Base-by-base conservation (phyloP, 176 grass and related monocot genomes). In the Eleusine coracana region DNA sequence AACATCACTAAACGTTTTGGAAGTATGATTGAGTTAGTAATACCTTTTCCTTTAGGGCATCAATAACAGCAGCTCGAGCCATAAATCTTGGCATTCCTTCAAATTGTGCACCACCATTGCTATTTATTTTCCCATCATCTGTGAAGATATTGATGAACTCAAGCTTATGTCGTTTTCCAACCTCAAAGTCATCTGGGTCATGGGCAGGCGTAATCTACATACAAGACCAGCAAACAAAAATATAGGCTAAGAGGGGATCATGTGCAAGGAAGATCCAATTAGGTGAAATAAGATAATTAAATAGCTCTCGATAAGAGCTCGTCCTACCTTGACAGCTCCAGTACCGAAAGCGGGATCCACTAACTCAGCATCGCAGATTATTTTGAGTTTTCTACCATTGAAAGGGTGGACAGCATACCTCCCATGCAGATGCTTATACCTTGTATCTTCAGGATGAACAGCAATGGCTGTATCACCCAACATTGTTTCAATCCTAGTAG, bases 141-240 rank as follows among this genome's bases (percentile, higher is more conserved):
- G 95, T 94, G 54, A 97, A 91, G 44, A 97, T 94, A 79, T 87
- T 97, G 56, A 92, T 87, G 80, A 92, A 97, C 14, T 92, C 95
- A 78, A 97, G 90, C 59, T 89, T 94, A 87, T 97, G 92, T 60
- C 92, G 80, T 79, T 97, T 97, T 59, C 92, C 92, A 70, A 94
- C 92, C 87, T 97, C 92, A 83, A 97, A 97, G 64, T 97, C 95
- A 83, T 97, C 91, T 48, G 92, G 85, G 82, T 97, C 95, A 92
- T 97, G 92, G 63, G 92, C 92, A 41, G 92, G 89, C 63, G 95
- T 94, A 81, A 97, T 97, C 95, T 97, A 73, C 74, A 92, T 25
- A 64, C 66, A 12, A 85, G 12, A 73, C 28, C 60, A 61, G 67
- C 55, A 78, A 55, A 62, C 10, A 62, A 85, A 2, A 80, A 80